phyloP scores from a whole-genome alignment of 225 moss, liverwort and hornwort species.

The Pseudisothecium myosuroides region DNA sequence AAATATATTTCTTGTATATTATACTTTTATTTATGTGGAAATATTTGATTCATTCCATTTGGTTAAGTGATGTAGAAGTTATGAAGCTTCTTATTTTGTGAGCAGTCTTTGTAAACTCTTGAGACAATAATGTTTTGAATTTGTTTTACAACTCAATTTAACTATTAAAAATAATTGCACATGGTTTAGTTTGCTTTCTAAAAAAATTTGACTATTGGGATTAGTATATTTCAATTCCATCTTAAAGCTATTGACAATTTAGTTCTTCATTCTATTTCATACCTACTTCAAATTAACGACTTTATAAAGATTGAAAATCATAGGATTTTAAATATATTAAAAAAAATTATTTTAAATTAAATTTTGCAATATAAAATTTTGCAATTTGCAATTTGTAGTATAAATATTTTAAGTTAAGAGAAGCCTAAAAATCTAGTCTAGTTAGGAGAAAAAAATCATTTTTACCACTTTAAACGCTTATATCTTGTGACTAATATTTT shows the following conservation, averaged over 20 bases:
- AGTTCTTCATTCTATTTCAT: not conserved
- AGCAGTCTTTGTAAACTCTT: not conserved
- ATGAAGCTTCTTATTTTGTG: not conserved
- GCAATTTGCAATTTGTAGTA: not conserved
- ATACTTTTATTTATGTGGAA: not conserved
- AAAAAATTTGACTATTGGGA: accelerated
- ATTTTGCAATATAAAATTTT: no score
- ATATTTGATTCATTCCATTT: not conserved
- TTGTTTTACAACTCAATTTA: not conserved
- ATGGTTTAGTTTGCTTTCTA: not conserved
- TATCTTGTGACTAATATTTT: no score
- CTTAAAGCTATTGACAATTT: not conserved
- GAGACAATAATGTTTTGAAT: not conserved
- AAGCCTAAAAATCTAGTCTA: not conserved
- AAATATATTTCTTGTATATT: no score
- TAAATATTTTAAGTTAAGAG: not conserved
- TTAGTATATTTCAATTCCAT: not conserved
- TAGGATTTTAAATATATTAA: no score
- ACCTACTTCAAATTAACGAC: not conserved
- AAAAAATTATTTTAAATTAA: no score
- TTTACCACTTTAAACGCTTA: no score
- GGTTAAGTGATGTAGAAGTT: not conserved
- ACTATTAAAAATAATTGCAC: not conserved
- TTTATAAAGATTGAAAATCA: no score
- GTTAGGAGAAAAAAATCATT: no score